Base-by-base conservation (phyloP, 106 monocot species). In the Dioscorea alata region DNA sequence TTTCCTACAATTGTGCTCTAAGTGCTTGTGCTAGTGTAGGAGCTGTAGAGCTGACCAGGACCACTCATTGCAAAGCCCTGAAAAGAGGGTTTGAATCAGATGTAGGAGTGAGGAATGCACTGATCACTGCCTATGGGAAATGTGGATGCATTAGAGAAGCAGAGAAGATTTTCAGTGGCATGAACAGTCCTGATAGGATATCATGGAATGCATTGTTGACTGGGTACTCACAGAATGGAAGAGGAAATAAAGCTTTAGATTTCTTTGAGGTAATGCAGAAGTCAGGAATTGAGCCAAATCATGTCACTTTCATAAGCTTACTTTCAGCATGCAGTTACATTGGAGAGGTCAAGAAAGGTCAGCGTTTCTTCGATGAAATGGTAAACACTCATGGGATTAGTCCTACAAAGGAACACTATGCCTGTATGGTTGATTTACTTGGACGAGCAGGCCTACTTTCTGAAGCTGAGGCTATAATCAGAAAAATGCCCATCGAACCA, bases 401-500 rank as follows among this genome's bases (percentile, higher is more conserved):
- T 21, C 71, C 75, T 2, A 71, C 28, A 1, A 71, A 61, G 65
- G 80, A 75, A 66, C 80, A 71, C 28, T 75, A 75, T 66, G 65
- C 80, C 65, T 80, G 80, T 48, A 70, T 80, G 65, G 74, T 80
- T 12, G 80, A 75, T 71, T 64, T 80, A 61, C 52, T 80, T 21
- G 70, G 75, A n/a, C 59, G 75, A 75, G 75, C 80, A 19, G 75
- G 80, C 13, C 66, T 60, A 61, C 61, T 71, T 7, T 14, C 13
- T 31, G 75, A 80, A 35, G 80, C 80, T n/a, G 75, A 75, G 22
- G 59, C 65, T 48, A 12, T 80, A 23, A 75, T 75, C 19, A 50
- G 22, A 24, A 71, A 64, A 0, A 80, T 80, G 75, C 51, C 74
- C 4, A 21, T 74, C 14, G 71, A 75, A 54, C 71, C 75, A 28